A percentile compares a stretch with the other conserved stretches of the same genome.
phyloP scores from a whole-genome alignment of 306 rosid species.

The Arachis stenosperma region DNA sequence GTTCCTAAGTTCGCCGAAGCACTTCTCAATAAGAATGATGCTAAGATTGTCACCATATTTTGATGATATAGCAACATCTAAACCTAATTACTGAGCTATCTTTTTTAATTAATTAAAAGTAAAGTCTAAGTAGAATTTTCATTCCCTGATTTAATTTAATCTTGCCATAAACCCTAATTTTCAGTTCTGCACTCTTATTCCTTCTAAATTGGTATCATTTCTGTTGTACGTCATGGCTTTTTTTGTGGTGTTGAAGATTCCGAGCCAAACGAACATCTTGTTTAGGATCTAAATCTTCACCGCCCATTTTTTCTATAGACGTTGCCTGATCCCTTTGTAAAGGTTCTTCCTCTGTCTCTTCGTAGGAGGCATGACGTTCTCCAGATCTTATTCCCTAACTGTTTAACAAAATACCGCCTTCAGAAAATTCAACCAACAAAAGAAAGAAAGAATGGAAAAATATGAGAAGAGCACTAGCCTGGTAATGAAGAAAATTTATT shows the following conservation, averaged over 20 bases:
- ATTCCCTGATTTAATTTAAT: too few species aligned
- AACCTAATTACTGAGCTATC: too few species aligned
- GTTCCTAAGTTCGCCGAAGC: too few species aligned
- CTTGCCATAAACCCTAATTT: too few species aligned
- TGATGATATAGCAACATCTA: too few species aligned
- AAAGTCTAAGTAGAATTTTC: too few species aligned
- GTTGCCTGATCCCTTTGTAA: slow-evolving; percentile 90
- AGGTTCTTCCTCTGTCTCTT: slow-evolving; percentile 86
- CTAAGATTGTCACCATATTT: too few species aligned
- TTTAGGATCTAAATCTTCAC: slow-evolving; percentile 94
- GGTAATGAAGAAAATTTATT: slow-evolving; percentile 48
- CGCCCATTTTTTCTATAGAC: slow-evolving; percentile 99
- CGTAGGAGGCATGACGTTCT: slow-evolving; percentile 47
- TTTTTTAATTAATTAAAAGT: too few species aligned
- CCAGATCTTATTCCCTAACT: slow-evolving; percentile 53
- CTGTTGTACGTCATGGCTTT: slow-evolving; percentile 83
- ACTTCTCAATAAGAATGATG: too few species aligned
- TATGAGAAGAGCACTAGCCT: slow-evolving; percentile 41
- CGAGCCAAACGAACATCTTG: slow-evolving; percentile 85
- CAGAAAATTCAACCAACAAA: not conserved
- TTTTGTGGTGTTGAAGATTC: slow-evolving; percentile 76
- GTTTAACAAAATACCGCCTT: slow-evolving; percentile 22
- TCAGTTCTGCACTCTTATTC: too few species aligned
- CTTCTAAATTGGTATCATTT: slow-evolving; percentile 44
- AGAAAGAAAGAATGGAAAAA: too few species aligned